These are phyloP conservation scores for Pseudoneurospora amorphoporcata DNA, from an alignment of 495 filamentous ascomycete species.

Conservation along the genomic window DNA sequence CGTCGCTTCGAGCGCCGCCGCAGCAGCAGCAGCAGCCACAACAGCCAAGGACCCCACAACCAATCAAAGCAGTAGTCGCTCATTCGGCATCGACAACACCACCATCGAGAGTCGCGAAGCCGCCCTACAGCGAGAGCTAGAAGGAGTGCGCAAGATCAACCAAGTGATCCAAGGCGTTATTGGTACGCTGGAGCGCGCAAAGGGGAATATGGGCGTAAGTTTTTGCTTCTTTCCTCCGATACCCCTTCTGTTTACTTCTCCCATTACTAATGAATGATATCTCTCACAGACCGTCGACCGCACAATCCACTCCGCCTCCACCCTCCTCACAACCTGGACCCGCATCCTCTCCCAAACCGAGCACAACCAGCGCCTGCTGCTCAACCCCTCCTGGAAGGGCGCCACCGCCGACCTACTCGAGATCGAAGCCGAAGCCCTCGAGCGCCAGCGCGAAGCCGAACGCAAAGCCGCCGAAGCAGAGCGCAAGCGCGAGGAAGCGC, in stretches of 20 bases:
- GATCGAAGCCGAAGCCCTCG: conserved; percentile 62
- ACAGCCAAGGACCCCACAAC: conserved; percentile 32
- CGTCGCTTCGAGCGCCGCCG: conserved; percentile 3
- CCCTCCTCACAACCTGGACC: conserved; percentile 92
- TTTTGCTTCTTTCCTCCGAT: background rate
- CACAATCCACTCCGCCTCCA: conserved; percentile 81
- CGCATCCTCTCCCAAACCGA: conserved; percentile 93
- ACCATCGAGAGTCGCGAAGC: conserved; percentile 54
- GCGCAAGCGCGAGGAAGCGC: conserved; percentile 60
- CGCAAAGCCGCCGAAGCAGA: conserved; percentile 65
- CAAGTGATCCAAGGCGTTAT: conserved; percentile 74
- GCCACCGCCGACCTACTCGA: conserved; percentile 74
- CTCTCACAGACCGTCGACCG: conserved; percentile 61
- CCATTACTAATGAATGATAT: background rate
- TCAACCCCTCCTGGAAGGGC: conserved; percentile 84
- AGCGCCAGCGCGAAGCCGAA: conserved; percentile 63
- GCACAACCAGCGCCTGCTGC: conserved; percentile 86
- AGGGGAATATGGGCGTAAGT: conserved; percentile 80
- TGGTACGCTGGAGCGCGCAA: conserved; percentile 68
- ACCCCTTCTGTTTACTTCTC: background rate
- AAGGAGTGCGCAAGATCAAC: conserved; percentile 74
- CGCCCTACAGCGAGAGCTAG: conserved; percentile 65
- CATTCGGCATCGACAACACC: conserved; percentile 44
- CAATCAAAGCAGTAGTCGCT: conserved; percentile 30
- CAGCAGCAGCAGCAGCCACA: conserved; percentile 8